Evolutionary conservation across 2,329 filamentous ascomycete species (phyloP).

Genomic region (Penicillium sp.): DNA sequence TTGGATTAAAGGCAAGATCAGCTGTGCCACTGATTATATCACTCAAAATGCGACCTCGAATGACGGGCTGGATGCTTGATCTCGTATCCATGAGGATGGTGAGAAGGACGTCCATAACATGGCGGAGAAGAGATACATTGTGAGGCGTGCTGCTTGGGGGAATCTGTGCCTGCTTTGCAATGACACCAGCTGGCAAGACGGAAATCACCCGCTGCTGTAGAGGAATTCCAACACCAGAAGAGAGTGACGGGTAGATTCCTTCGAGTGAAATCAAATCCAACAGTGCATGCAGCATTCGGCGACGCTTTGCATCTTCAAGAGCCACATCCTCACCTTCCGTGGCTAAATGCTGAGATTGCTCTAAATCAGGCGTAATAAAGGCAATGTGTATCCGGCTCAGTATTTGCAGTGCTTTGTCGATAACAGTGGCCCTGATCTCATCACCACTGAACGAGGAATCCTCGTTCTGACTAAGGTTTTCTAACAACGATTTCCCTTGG

Average conservation of each 20-base stretch:
- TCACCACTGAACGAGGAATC: conserved; percentile 12
- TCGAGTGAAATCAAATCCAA: conserved; percentile 46
- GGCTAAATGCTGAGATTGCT: neutral
- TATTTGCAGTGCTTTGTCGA: conserved; percentile 35
- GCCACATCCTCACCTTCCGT: conserved; percentile 27
- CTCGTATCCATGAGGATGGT: conserved; percentile 33
- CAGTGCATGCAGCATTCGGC: conserved; percentile 40
- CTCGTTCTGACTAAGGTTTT: conserved; percentile 28
- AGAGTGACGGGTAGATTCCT: conserved; percentile 46
- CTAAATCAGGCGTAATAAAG: conserved; percentile 27
- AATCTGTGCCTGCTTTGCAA: conserved; percentile 34
- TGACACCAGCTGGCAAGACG: conserved; percentile 42
- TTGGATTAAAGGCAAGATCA: conserved; percentile 42
- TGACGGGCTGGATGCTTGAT: conserved; percentile 39
- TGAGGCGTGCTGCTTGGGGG: conserved; percentile 20
- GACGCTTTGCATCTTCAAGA: conserved; percentile 44
- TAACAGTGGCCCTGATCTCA: conserved; percentile 28
- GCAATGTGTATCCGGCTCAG: conserved; percentile 36
- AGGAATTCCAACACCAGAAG: conserved; percentile 44
- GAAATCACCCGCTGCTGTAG: conserved; percentile 46
- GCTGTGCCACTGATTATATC: conserved; percentile 41
- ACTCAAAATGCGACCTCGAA: conserved; percentile 41
- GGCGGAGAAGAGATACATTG: conserved; percentile 31
- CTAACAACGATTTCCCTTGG: conserved; percentile 35
- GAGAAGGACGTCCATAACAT: conserved; percentile 29